Evolutionary conservation across 1,139 yeast species (phyloP).

Genomic region (Candida pseudoviswanathii): DNA sequence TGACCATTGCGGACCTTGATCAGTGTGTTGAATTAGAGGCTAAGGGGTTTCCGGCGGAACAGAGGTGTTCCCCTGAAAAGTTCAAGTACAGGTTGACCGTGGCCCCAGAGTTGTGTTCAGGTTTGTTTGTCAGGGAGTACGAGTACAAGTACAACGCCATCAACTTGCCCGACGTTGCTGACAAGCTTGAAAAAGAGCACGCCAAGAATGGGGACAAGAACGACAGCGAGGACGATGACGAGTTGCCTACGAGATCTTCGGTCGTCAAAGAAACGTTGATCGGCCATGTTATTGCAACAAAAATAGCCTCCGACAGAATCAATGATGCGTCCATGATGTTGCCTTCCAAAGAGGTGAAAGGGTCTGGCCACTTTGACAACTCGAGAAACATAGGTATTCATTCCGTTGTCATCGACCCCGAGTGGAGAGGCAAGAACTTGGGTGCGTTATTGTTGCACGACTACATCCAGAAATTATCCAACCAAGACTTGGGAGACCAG

Average conservation of each 20-base stretch:
- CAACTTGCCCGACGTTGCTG: slow-evolving; percentile 48
- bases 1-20: slow-evolving; percentile 67
- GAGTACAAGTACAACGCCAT: slow-evolving; percentile 44
- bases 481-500: slow-evolving; percentile 82
- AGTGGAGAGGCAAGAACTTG: slow-evolving; percentile 77
- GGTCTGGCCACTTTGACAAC: slow-evolving; percentile 78
- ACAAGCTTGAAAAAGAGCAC: slow-evolving; percentile 30
- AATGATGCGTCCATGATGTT: slow-evolving; percentile 70
- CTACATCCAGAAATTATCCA: slow-evolving; percentile 85
- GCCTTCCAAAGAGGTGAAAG: slow-evolving; percentile 50
- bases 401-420: slow-evolving; percentile 75
- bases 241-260: slow-evolving; percentile 51
- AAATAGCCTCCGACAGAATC: slow-evolving; percentile 53
- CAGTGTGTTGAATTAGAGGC: slow-evolving; percentile 64
- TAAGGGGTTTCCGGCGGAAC: slow-evolving; percentile 66
- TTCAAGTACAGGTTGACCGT: slow-evolving; percentile 68
- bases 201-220: slow-evolving; percentile 25
- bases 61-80: slow-evolving; percentile 66
- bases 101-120: slow-evolving; percentile 91
- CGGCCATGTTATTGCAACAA: slow-evolving; percentile 86
- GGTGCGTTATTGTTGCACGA: slow-evolving; percentile 86
- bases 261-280: slow-evolving; percentile 67
- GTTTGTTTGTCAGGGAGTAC: slow-evolving; percentile 78
- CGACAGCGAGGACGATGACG: slow-evolving; percentile 35
- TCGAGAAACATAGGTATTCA: slow-evolving; percentile 82